Base-by-base conservation (phyloP, 2,329 filamentous ascomycete species). In the Aspergillus tamarii region DNA sequence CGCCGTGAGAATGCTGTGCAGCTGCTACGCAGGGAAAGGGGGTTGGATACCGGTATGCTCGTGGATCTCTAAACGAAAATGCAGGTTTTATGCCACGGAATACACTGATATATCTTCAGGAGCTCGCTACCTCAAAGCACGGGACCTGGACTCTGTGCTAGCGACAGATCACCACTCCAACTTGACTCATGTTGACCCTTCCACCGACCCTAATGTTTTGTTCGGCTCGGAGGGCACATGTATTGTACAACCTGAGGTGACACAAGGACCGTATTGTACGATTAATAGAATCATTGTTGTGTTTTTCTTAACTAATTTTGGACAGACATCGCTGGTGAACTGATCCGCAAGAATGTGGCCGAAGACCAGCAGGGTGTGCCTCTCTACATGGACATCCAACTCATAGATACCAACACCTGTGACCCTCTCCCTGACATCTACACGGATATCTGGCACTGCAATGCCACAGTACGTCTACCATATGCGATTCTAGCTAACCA, bases 211-310 rank as follows among this genome's bases (percentile, higher is more conserved):
- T 4, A 64, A 53, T 0, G 64, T 72, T 7, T 64, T 78, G 9
- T 78, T 78, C 43, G 65, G 68, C 14, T 75, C 74, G 5, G 72
- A 74, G 70, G 50, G 76, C 66, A 64, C 81, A n/a, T 86, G 84
- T 65, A 74, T 85, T 32, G 75, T 87, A 30, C 82, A 78, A n/a
- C 83, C 84, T 0, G 84, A 86, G 70, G 81, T 82, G 21, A 85
- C 81, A 3, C 78, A 85, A 70, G 84, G 84, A 0, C 85, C 85
- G 23, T 87, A 86, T 76, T 87, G 73, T 76, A 32, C 26, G 72
- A n/a, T 41, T n/a, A 19, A n/a, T 41, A 3, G 16, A 41, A 41
- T 19, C 4, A 9, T n/a, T n/a, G 14, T 56, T 46, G 46, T 26
- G 2, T 26, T 10, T 5, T 2, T 19, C 3, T n/a, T 16, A 36